Base-by-base conservation (phyloP, 2,329 filamentous ascomycete species). In the Alternaria rosae region DNA sequence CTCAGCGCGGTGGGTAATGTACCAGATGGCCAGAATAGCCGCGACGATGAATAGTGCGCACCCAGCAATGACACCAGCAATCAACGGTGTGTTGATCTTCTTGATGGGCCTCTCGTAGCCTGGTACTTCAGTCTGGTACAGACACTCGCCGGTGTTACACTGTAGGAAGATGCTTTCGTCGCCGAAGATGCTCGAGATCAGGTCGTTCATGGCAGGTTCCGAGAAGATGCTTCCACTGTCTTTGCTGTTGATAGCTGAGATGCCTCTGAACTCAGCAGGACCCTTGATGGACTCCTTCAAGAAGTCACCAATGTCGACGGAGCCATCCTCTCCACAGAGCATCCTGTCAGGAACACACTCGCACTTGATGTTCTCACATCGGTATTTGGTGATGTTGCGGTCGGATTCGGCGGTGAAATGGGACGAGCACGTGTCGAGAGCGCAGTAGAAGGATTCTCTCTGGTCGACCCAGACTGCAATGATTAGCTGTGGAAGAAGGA, bases 81-180 rank as follows among this genome's bases (percentile, higher is more conserved):
- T 99, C 51, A 99, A 85, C 4, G 94, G 95, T 0, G 94, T 98
- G 78, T 99, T 99, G 81, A 99, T 98, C 76, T 91, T 90, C 82
- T 97, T 97, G 62, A 97, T 87, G 1, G 94, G 93, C 20, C 91
- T 87, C 69, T 91, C 86, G 75, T 97, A 99, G 17, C 96, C 95
- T 15, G 95, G 95, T 7, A 98, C 90, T 73, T 98, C 92, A 6
- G 94, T 97, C 76, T 91, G 88, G 79, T 97, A 94, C 32, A 99
- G 83, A 83, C 95, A 99, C 82, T 99, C 95, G 62, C 95, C 95
- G 23, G 94, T 88, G 63, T 89, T 85, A 74, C 95, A 99, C 25
- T 88, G 85, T 45, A 99, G 83, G 51, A 90, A 87, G 73, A 99
- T 99, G 76, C 91, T 97, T 55, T 89, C 86, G 75, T 99, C 96